These are phyloP conservation scores for Ustilago xerochloae DNA, from an alignment of 1,284 basidiomycete species.

Conservation along the genomic window DNA sequence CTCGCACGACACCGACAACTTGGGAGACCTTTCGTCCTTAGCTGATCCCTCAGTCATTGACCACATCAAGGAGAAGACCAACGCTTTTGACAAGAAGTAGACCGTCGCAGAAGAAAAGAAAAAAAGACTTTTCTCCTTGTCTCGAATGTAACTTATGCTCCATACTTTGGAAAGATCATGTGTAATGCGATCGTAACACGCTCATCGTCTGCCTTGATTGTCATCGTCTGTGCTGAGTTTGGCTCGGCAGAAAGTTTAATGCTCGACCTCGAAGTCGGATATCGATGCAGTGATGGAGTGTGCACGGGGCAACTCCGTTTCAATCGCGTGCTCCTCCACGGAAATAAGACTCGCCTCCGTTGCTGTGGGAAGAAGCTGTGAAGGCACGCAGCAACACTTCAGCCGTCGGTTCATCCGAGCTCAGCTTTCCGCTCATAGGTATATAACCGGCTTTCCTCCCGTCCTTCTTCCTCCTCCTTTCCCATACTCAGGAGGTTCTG, in stretches of 20 bases:
- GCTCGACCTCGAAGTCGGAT: not conserved
- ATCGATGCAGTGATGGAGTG: not conserved
- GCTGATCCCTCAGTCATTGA: constrained; percentile 74
- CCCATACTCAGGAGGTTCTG: no score
- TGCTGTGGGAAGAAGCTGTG: no score
- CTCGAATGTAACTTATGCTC: not conserved
- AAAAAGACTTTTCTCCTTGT: not conserved
- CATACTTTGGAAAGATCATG: not conserved
- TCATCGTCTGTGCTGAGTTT: no score
- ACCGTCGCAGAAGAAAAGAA: not conserved
- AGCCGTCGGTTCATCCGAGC: no score
- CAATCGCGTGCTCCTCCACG: not conserved
- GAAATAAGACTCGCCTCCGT: not conserved
- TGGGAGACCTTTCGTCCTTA: constrained; percentile 86
- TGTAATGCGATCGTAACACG: no score
- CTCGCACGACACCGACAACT: constrained; percentile 89
- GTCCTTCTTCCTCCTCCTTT: not conserved
- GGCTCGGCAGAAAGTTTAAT: no score
- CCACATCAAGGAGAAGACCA: constrained; percentile 56
- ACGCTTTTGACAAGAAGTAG: constrained; percentile 44
- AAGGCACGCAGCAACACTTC: no score
- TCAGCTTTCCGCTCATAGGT: no score
- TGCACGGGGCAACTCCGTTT: constrained; percentile 9
- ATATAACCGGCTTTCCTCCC: not conserved
- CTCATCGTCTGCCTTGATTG: no score